These are phyloP conservation scores for Collybia nuda DNA, from an alignment of 768 basidiomycete genomes.

Conservation along the genomic window DNA sequence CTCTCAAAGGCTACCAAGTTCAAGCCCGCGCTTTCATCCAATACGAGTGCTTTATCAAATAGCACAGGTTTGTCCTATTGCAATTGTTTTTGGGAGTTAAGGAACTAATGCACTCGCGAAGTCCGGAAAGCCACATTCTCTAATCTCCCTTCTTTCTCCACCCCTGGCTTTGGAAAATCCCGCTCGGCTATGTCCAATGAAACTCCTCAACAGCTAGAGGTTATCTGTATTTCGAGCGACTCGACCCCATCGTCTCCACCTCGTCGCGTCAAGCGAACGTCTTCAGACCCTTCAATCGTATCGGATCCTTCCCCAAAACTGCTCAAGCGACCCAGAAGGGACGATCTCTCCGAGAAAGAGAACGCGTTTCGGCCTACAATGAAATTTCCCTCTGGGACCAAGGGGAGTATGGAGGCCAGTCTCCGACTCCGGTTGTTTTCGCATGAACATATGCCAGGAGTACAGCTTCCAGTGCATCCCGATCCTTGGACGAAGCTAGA, in stretches of 20 bases:
- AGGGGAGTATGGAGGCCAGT: constrained; percentile 5
- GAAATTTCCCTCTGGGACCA: constrained; percentile 8
- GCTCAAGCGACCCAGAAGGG: constrained; percentile 31
- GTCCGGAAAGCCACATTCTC: constrained; percentile 23
- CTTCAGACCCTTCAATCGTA: constrained; percentile 34
- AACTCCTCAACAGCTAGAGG: constrained; percentile 18
- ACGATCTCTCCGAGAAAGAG: constrained; percentile 31
- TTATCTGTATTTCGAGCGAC: constrained; percentile 37
- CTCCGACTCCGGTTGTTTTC: too few species aligned
- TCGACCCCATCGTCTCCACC: constrained; percentile 32
- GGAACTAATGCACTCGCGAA: constrained; percentile 8
- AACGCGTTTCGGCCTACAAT: constrained; percentile 19
- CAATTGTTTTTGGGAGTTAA: not conserved
- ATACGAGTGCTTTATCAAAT: not conserved
- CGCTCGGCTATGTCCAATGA: constrained; percentile 10
- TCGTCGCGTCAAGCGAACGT: constrained; percentile 34
- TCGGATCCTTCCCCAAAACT: constrained; percentile 27
- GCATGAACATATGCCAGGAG: too few species aligned
- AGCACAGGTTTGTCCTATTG: not conserved
- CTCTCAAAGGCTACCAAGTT: constrained; percentile 34
- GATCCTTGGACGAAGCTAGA: constrained; percentile 26
- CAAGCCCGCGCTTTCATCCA: constrained; percentile 35
- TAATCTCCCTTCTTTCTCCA: constrained; percentile 41
- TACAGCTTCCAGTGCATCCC: constrained; percentile 2
- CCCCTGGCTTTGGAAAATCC: constrained; percentile 40